A percentile compares a stretch with the other conserved stretches of the same genome.
Conservation (phyloP, 805 yeast species). For the Ogataea ganodermae region DNA sequence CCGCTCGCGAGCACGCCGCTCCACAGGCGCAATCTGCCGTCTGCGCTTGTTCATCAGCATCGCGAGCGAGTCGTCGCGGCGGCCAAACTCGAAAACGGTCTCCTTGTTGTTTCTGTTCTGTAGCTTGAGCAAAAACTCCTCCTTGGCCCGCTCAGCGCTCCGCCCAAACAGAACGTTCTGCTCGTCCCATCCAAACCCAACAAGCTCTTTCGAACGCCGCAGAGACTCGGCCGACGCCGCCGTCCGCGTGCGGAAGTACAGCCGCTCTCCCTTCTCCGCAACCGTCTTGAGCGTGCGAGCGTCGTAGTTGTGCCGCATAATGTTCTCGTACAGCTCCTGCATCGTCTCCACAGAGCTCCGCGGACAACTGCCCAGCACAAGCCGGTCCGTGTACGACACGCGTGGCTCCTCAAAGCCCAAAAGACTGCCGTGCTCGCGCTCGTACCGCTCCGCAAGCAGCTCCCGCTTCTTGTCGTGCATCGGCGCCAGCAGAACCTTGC, state of each 20-base stretch:
- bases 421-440: constrained; percentile 36
- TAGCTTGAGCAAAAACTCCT: constrained; percentile 68
- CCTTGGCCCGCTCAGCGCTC: constrained; percentile 72
- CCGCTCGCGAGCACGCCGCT: constrained; percentile 72
- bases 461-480: constrained; percentile 67
- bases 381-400: constrained; percentile 68
- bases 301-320: constrained; percentile 68
- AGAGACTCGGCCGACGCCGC: constrained; percentile 87
- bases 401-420: constrained; percentile 50
- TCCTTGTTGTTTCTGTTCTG: constrained; percentile 73
- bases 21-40: constrained; percentile 76
- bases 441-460: constrained; percentile 48
- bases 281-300: constrained; percentile 64
- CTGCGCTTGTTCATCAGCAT: constrained; percentile 86
- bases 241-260: constrained; percentile 81
- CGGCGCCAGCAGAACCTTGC: constrained; percentile 69
- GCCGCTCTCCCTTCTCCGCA: constrained; percentile 82
- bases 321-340: constrained; percentile 68
- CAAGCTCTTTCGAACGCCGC: constrained; percentile 78
- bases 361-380: constrained; percentile 84
- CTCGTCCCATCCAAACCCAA: constrained; percentile 82
- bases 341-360: constrained; percentile 66
- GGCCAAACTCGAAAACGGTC: constrained; percentile 90
- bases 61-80: constrained; percentile 67
- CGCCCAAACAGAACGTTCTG: constrained; percentile 79